A percentile compares a stretch with the other conserved stretches of the same genome.
Evolutionary conservation across 2,329 filamentous ascomycete species (phyloP).

Genomic region (Neofusicoccum parvum): DNA sequence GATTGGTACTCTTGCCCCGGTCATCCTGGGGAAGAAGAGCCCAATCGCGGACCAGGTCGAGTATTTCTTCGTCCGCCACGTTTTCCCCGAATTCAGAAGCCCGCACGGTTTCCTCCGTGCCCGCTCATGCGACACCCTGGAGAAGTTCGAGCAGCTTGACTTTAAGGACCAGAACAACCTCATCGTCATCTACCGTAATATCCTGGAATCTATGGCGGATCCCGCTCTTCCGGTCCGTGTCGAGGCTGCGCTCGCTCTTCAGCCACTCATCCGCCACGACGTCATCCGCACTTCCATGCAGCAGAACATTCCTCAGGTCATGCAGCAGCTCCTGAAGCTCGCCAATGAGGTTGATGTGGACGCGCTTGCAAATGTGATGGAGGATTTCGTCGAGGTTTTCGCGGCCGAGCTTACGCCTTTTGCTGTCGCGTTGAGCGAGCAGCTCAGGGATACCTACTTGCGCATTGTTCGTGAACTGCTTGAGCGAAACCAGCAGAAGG

Average conservation of each 20-base stretch:
- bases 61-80: constrained; percentile 97
- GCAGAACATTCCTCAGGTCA: constrained; percentile 96
- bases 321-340: constrained; percentile 96
- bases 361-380: constrained; percentile 97
- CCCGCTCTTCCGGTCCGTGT: constrained; percentile 90
- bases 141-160: constrained; percentile 96
- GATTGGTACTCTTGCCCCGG: constrained; percentile 92
- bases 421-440: constrained; percentile 92
- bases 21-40: constrained; percentile 97
- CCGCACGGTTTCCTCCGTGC: constrained; percentile 89
- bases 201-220: constrained; percentile 95
- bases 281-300: constrained; percentile 95
- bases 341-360: constrained; percentile 98
- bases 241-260: constrained; percentile 88
- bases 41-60: constrained; percentile 97
- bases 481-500: constrained; percentile 77
- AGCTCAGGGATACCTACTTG: constrained; percentile 93
- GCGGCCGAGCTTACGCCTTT: constrained; percentile 96
- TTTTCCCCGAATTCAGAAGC: constrained; percentile 97
- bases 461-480: constrained; percentile 89
- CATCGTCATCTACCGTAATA: constrained; percentile 93
- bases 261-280: constrained; percentile 94
- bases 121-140: constrained; percentile 92
- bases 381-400: constrained; percentile 98
- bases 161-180: constrained; percentile 97